A percentile compares a stretch with the other conserved stretches of the same genome.
These are phyloP conservation scores for Elsinoe arachidis DNA, from an alignment of 2,329 filamentous ascomycete species.

Conservation along the genomic window DNA sequence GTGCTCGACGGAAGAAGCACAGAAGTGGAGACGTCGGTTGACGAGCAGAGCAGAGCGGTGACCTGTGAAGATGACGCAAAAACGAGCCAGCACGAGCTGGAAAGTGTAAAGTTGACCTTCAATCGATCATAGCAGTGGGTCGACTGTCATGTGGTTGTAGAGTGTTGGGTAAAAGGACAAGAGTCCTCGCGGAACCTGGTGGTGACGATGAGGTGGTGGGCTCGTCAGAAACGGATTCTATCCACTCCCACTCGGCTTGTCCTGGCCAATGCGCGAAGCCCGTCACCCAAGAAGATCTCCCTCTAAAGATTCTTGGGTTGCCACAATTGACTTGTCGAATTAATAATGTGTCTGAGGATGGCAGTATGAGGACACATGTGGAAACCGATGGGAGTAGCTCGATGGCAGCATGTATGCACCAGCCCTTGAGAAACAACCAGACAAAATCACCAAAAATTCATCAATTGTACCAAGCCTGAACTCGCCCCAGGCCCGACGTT, in stretches of 20 bases:
- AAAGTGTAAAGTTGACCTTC: neutral
- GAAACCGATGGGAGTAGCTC: neutral
- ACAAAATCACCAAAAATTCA: neutral
- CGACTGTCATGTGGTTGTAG: neutral
- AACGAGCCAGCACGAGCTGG: neutral
- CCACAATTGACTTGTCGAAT: neutral
- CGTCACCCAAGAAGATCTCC: neutral
- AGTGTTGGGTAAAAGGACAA: neutral
- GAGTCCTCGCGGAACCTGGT: neutral
- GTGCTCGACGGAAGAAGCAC: constrained; percentile 12
- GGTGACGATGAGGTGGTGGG: constrained; percentile 10
- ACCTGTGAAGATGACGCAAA: neutral
- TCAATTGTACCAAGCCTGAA: neutral
- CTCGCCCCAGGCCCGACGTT: neutral
- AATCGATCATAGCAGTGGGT: neutral
- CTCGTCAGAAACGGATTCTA: constrained; percentile 6
- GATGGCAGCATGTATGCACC: neutral
- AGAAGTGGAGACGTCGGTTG: constrained; percentile 8
- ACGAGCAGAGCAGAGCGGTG: neutral
- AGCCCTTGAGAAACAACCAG: neutral
- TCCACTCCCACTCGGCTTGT: constrained; percentile 2
- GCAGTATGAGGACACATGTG: neutral
- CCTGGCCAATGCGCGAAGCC: constrained; percentile 3
- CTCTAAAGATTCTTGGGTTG: neutral
- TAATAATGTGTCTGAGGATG: neutral